Percentiles rank a stretch among this genome's conserved stretches.
These are phyloP conservation scores for Sugiyamaella pinicola DNA, from an alignment of 1,139 yeast genomes.

Conservation along the genomic window DNA sequence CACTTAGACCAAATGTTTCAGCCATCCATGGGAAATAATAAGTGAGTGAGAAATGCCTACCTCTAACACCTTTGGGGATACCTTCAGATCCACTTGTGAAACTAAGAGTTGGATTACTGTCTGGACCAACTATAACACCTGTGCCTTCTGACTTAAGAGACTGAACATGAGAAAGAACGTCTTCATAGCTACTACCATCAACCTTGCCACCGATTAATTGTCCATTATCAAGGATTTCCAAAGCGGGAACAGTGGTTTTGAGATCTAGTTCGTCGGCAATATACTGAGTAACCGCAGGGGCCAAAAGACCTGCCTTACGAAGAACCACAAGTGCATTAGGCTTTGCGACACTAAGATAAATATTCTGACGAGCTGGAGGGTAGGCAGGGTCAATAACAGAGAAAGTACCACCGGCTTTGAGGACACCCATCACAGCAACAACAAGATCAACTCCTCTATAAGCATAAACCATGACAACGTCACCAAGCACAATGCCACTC, in stretches of 20 bases:
- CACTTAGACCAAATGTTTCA: constrained; percentile 71
- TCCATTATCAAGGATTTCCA: constrained; percentile 80
- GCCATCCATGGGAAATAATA: constrained; percentile 99
- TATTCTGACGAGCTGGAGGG: constrained; percentile 96
- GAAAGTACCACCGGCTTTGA: constrained; percentile 97
- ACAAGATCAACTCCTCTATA: constrained; percentile 96
- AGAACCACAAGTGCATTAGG: constrained; percentile 90
- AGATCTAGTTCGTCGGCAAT: constrained; percentile 71
- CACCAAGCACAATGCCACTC: constrained; percentile 85
- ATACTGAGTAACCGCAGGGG: constrained; percentile 73
- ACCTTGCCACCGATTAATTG: constrained; percentile 60
- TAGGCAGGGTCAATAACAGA: constrained; percentile 98
- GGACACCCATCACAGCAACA: constrained; percentile 95
- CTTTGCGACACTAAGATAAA: constrained; percentile 87
- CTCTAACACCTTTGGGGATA: constrained; percentile 96
- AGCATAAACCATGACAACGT: constrained; percentile 96
- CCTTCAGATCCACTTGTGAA: constrained; percentile 99
- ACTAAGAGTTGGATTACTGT: constrained; percentile 91
- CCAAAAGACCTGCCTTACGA: constrained; percentile 84
- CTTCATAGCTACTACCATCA: constrained; percentile 47
- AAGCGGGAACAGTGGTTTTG: constrained; percentile 67
- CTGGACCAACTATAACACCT: constrained; percentile 97
- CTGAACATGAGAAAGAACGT: constrained; percentile 54
- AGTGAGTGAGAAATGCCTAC: constrained; percentile 94
- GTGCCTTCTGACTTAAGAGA: constrained; percentile 58